Conservation (phyloP, 2,329 filamentous ascomycete species). For the Saccharata proteae region DNA sequence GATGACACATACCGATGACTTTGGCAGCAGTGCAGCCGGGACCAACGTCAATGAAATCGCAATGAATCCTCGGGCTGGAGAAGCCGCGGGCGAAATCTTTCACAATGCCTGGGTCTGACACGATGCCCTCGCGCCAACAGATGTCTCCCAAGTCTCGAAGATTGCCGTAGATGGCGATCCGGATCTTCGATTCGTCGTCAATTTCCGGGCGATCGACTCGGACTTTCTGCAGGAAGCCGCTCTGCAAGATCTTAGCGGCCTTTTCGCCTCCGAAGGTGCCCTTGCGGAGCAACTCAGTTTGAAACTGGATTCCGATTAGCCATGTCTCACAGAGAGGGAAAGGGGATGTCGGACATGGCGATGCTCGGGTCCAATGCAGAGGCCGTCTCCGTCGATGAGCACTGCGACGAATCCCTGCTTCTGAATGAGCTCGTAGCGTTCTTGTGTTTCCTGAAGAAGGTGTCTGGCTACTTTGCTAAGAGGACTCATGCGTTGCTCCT, state of each 20-base stretch:
- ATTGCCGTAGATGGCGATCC: conserved; percentile 43
- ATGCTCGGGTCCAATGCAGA: conserved; percentile 22
- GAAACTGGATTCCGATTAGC: background rate
- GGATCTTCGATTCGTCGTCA: conserved; percentile 32
- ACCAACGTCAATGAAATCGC: conserved; percentile 37
- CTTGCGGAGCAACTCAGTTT: conserved; percentile 30
- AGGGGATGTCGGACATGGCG: background rate
- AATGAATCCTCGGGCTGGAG: conserved; percentile 34
- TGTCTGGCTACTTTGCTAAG: too few species aligned
- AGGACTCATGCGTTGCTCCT: too few species aligned
- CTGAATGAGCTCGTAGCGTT: too few species aligned
- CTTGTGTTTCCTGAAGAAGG: too few species aligned
- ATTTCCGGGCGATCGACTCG: conserved; percentile 19
- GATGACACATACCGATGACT: conserved; percentile 32
- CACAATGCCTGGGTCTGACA: conserved; percentile 29
- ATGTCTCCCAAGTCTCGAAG: conserved; percentile 37
- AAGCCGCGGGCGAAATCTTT: conserved; percentile 45
- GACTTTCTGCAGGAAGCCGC: conserved; percentile 32
- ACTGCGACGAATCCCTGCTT: conserved; percentile 43
- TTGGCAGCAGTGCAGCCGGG: conserved; percentile 34
- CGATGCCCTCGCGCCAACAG: conserved; percentile 34
- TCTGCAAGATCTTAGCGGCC: conserved; percentile 39
- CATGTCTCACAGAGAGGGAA: background rate
- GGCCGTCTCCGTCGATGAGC: conserved; percentile 44
- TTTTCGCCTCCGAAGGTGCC: conserved; percentile 41